Conservation (phyloP, 257 asterid species). For the Forsythia suspensa region DNA sequence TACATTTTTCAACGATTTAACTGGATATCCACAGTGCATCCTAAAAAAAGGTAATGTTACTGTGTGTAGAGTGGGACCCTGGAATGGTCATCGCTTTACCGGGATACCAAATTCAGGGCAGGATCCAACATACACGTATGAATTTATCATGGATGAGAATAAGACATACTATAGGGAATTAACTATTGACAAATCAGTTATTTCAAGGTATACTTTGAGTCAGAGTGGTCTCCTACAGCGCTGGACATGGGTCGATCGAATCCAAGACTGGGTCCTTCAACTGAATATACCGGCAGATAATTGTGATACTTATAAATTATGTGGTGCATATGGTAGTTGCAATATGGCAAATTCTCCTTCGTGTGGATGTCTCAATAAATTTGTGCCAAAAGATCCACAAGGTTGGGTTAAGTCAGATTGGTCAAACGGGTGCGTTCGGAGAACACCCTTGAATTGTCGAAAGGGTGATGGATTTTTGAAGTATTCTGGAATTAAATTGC, state of each 20-base stretch:
- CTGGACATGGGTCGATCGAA: conserved; percentile 16
- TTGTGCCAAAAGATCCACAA: conserved; percentile 10
- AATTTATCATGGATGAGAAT: neutral
- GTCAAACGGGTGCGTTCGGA: conserved; percentile 30
- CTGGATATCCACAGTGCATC: conserved; percentile 35
- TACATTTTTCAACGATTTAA: conserved; percentile 15
- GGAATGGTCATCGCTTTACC: conserved; percentile 24
- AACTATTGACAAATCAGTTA: conserved; percentile 1
- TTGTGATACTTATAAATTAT: conserved; percentile 22
- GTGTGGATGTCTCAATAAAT: conserved; percentile 30
- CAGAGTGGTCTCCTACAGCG: conserved; percentile 9
- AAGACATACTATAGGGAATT: conserved; percentile 12
- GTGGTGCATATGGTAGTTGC: conserved; percentile 35
- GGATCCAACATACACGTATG: neutral
- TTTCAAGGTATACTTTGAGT: conserved; percentile 4
- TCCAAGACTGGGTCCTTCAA: neutral
- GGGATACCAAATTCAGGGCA: conserved; percentile 18
- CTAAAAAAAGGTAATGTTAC: neutral
- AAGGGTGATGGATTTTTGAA: conserved; percentile 24
- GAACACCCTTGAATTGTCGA: conserved; percentile 20
- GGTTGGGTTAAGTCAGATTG: conserved; percentile 28
- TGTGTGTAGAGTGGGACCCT: conserved; percentile 34
- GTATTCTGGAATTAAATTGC: conserved; percentile 27
- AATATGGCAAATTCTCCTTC: conserved; percentile 21
- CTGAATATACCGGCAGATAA: conserved; percentile 18